These are phyloP conservation scores for Pseudogymnoascus sp. DNA, from an alignment of 2,329 filamentous ascomycete species.

Conservation along the genomic window DNA sequence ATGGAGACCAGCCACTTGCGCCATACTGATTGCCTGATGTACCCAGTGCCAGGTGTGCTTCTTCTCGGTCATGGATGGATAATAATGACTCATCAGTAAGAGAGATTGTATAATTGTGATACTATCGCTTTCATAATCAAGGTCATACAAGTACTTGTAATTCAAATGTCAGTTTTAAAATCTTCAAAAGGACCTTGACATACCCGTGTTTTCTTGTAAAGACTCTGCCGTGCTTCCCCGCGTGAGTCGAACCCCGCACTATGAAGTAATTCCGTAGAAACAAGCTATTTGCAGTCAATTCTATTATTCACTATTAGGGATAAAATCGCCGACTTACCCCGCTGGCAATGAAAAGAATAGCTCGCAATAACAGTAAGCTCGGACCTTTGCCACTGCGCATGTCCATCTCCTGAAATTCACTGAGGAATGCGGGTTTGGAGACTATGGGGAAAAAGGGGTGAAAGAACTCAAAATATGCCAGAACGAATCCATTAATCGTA, in stretches of 20 bases:
- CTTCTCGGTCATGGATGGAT: conserved; percentile 18
- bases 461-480: conserved; percentile 16
- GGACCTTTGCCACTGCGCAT: background rate
- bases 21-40: conserved; percentile 18
- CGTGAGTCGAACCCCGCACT: conserved; percentile 13
- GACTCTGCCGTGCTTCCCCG: background rate
- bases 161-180: background rate
- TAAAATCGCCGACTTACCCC: background rate
- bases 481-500: conserved; percentile 16
- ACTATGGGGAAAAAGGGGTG: conserved; percentile 19
- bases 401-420: conserved; percentile 7
- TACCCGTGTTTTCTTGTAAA: conserved; percentile 1
- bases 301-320: background rate
- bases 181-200: background rate
- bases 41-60: conserved; percentile 21
- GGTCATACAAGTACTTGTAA: conserved; percentile 15
- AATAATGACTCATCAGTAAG: conserved; percentile 19
- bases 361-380: conserved; percentile 1
- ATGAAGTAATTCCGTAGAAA: conserved; percentile 13
- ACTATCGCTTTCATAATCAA: conserved; percentile 17
- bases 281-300: background rate
- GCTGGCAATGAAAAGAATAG: conserved; percentile 3
- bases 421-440: conserved; percentile 14
- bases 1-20: conserved; percentile 17
- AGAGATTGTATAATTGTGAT: conserved; percentile 16